Evolutionary conservation across 2,329 filamentous ascomycete genomes (phyloP), one percentile per base, ranked within the genome.

Genomic region (Clarireedia monteithiana): DNA sequence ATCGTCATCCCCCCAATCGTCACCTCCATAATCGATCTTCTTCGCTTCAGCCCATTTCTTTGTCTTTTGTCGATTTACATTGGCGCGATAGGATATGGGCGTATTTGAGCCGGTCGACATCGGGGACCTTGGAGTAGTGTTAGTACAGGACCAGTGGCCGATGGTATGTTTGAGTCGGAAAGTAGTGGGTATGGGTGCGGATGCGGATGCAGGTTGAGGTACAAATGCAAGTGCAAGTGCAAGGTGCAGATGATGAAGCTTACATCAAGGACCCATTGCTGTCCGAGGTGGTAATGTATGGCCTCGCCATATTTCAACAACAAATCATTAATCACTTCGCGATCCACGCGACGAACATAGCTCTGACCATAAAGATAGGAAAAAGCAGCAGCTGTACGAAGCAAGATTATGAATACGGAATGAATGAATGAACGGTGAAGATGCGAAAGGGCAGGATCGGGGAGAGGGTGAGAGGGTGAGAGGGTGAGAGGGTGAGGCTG

Each of bases 1-100:
- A 57, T 82, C 80, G 7, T 85, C 81, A 38, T 86, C 83, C 38
- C 90, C 92, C 91, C 92, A 96, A 67, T 96, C 92, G 66, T 95
- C 91, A 60, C 91, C 92, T 66, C 92, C 91, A 68, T 97, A 97
- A 68, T 83, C 88, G 64, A 88, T 85, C 57, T 83, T 79, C 71
- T 91, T 92, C 38, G 92, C 92, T 66, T 95, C 87, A 39, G 92
- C 86, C 92, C 92, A 97, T 80, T 95, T 95, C 73, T 86, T 88
- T 55, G 91, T 96, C 74, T 95, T 95, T 55, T 84, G 81, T 59
- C 92, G 85, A 72, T 89, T 92, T 49, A 96, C 85, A 70, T 96
- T 95, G 51, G 90, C 83, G 69, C 88, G 87, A 73, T 91, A 96
- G 3, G 67, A 67, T 27, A 67, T 64, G 34, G 62, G 58, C 23